Base-by-base conservation (phyloP, 305 asterid species). In the Ilex paraguariensis region DNA sequence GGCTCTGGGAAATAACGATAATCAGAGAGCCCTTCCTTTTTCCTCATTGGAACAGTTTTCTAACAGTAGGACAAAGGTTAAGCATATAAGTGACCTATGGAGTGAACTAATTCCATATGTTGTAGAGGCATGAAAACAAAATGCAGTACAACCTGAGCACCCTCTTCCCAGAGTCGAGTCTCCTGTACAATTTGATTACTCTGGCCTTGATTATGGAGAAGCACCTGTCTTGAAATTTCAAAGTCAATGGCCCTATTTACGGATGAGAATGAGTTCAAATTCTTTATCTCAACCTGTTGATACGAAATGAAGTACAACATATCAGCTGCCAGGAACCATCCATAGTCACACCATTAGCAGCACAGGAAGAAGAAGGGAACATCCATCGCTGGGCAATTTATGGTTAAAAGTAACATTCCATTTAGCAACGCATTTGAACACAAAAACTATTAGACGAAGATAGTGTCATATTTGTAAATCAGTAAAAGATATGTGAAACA, bases 131-230 rank as follows among this genome's bases (percentile, higher is more conserved):
- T 45, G 54, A 69, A 13, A 61, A 70, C 9, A 32, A 59, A 74
- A 62, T 61, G 63, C 67, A 54, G 75, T 64, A 57, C 75, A 76
- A 91, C 97, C 99, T 93, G 97, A 78, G 95, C 80, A 50, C 96
- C 96, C 75, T 93, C 99, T 73, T 93, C 99, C 99, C 97, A 93
- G 48, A 83, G 93, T 61, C 99, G 96, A 81, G 99, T 93, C 78
- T 93, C 99, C 77, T 76, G 97, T 64, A 88, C 95, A 77, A 93
- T 90, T 70, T 87, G 77, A 78, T 84, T 86, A 54, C 78, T 83
- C 79, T 83, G 87, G 56, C 96, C 95, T 85, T 90, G 83, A 76
- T 53, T 74, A 78, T 86, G 92, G 48, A 90, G 97, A 31, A 59
- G 79, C 36, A 66, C 97, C 84, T 90, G 99, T 77, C 99, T 82